Base-by-base conservation (phyloP, 441 rosid species). In the Flueggea neowawraea region DNA sequence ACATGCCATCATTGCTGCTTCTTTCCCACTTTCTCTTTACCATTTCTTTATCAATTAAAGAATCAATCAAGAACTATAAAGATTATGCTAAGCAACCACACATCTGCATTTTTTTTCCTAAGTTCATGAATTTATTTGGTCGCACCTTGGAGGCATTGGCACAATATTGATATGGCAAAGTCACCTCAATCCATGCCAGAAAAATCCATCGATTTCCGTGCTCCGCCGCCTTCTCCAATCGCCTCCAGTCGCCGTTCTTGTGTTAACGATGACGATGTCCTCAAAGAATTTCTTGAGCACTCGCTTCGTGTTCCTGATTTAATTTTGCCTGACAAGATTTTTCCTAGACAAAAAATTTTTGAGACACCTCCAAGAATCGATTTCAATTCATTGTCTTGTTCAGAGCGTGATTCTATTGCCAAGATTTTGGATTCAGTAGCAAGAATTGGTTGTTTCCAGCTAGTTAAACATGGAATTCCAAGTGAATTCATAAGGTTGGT, bases 151-250 rank as follows among this genome's bases (percentile, higher is more conserved):
- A 43, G 45, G 45, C 45, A 43, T 6, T 43, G 45, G 1, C 45
- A 43, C 45, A 55, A 62, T 55, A 32, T 49, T 14, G 39, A 43
- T 43, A 81, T 81, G 84, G 80, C 79, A 31, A 52, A 62, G n/a
- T 81, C 86, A 17, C 82, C 80, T 12, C 69, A 76, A 41, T 66
- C 80, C 72, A 65, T 73, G 76, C 80, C 78, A 10, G 85, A 81
- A 70, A 71, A 68, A 58, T 81, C 74, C 68, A 67, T 80, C 57
- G 91, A 88, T 59, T 92, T 86, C 66, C 82, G 95, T 8, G 93
- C 96, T 33, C 98, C 96, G 51, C 96, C 98, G 13, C 94, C 98
- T 7, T 89, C 98, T 33, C 95, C 96, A 0, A 78, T 80, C 16
- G 86, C 88, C 44, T 64, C 78, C 33, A 86, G 96, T 62, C 82